Base-by-base conservation (phyloP, 202 grass and related monocot species). In the Panicum virgatum region DNA sequence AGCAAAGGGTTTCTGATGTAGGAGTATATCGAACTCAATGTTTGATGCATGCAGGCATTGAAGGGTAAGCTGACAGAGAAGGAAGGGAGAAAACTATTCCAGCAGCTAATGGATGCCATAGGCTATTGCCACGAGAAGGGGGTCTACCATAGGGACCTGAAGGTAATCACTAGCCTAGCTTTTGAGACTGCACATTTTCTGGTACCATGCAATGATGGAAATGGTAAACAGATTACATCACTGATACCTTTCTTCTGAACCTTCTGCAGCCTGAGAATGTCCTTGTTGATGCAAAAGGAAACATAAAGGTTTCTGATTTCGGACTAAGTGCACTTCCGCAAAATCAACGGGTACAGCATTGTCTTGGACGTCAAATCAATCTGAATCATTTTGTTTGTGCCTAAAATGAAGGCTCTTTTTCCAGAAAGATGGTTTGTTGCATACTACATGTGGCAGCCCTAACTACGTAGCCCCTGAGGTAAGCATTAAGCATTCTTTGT, bases 261-360 rank as follows among this genome's bases (percentile, higher is more conserved):
- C 80, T 69, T 34, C 67, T 93, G 65, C 78, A 98, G 96, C 96
- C 92, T 47, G 92, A 93, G 70, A 98, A 98, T 79, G 84, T 98
- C 80, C 92, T 98, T 74, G 75, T 98, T 42, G 96, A 98, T 90
- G 84, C 88, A 62, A 93, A 98, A 78, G 96, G 96, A 62, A 98
- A 93, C 80, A 98, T 98, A 88, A 98, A 98, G 80, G 82, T 98
- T 79, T 95, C 96, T 30, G 92, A 98, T 88, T 98, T 98, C 22
- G 96, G 96, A 39, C 74, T 95, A 40, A 98, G 92, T 56, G 92
- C 96, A 19, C 79, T 93, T 52, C 87, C 96, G 74, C 84, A 93
- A 45, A 86, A 98, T 88, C 86, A 92, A 63, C 39, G 69, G 88
- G 94, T 97, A 94, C 42, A 60, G 3, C n/a, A 18, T 79, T 44